Evolutionary conservation across 179 eudicot genomes (phyloP).

Genomic region (Spinacia oleracea): DNA sequence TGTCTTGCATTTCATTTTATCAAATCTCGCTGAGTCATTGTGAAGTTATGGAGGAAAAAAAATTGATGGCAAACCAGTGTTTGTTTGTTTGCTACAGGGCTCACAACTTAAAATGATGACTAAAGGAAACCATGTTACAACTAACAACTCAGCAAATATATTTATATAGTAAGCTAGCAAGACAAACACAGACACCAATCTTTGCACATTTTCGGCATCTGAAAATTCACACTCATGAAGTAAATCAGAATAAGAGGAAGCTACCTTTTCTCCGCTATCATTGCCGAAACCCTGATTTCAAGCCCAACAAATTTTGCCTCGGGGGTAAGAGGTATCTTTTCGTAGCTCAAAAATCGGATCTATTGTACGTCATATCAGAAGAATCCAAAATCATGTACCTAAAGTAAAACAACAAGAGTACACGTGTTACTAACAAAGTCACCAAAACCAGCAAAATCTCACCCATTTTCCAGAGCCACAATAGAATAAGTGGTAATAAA

Average conservation of each 20-base stretch:
- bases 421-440: constrained; percentile 13
- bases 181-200: constrained; percentile 9
- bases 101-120: no score
- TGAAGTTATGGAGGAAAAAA: no score
- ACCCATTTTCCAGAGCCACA: background rate
- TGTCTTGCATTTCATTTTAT: no score
- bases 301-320: constrained; percentile 97
- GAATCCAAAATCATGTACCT: constrained; percentile 99
- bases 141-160: background rate
- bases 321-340: constrained; percentile 99
- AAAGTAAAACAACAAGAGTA: constrained; percentile 16
- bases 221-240: background rate
- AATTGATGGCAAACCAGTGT: no score
- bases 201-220: background rate
- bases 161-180: background rate
- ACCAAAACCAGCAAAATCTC: background rate
- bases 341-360: constrained; percentile 82
- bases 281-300: constrained; percentile 96
- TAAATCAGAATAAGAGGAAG: background rate
- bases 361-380: constrained; percentile 86
- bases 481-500: background rate
- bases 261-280: constrained; percentile 99
- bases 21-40: no score
- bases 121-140: background rate
- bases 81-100: no score